Base-by-base conservation (phyloP, 2,329 filamentous ascomycete species). In the Colletotrichum sp. region DNA sequence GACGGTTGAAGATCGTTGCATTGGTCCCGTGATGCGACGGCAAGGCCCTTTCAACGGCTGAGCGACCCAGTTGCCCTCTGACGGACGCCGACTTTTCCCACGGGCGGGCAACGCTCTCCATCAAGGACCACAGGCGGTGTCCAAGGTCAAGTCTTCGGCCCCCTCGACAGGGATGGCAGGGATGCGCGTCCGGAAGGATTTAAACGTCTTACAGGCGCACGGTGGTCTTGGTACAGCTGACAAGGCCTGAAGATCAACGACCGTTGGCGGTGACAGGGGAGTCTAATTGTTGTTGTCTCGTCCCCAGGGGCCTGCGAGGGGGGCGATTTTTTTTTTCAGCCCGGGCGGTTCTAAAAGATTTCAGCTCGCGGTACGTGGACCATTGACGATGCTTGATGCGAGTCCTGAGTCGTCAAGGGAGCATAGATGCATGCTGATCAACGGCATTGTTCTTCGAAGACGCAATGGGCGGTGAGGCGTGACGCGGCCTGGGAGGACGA, bases 161-260 rank as follows among this genome's bases (percentile, higher is more conserved):
- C 57, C 24, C 24, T 60, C 26, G 16, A 30, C 16, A 30, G 57
- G 57, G 7, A 36, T 7, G 26, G 36, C 60, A 66, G 36, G 66
- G 60, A 61, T 65, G 4, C 24, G 30, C 34, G n/a, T 34, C 63
- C 61, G 67, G 73, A 43, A 68, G 64, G 64, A 52, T 61, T 72
- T 75, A 72, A 32, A 66, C 55, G 52, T 72, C 68, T 68, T 64
- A 77, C 75, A 52, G 24, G 43, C 63, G 61, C 61, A 59, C 64
- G 55, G 70, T 57, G 32, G 28, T 21, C 26, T 48, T 30, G 24
- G 39, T 55, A 24, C 21, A 60, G 34, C n/a, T 30, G n/a, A 61
- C 34, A 61, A 60, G 67, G 34, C 8, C 55, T 26, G 34, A 43
- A 34, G 57, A 63, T 63, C 68, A 70, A 70, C 34, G 10, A 32